Base-by-base conservation (phyloP, 2,329 filamentous ascomycete species). In the Beauveria pseudobassiana region DNA sequence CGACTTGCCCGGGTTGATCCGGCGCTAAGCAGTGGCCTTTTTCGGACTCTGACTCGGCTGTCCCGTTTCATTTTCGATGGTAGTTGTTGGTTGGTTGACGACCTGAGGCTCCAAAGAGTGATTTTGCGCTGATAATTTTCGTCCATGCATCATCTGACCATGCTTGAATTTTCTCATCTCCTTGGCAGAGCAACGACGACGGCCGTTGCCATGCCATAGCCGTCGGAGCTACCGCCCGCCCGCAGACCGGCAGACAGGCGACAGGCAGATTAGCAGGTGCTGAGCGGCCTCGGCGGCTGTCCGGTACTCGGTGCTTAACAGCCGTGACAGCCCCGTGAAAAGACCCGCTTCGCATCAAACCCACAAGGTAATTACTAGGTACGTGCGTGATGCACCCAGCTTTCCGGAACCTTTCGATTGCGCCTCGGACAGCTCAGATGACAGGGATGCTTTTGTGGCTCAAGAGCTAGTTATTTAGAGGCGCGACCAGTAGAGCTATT, bases 41-140 rank as follows among this genome's bases (percentile, higher is more conserved):
- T 45, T 38, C 34, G 14, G 46, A 52, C 56, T 51, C 49, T 45
- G 26, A 50, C 30, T 28, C 24, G 34, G 24, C 38, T 46, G 18
- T 58, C 46, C 58, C 58, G 58, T 60, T 48, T 42, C n/a, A 38
- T 60, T 60, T 60, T 60, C 58, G 58, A 60, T 14, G 58, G 16
- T 18, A 16, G 30, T 28, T 45, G n/a, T 9, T 55, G 4, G 20
- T n/a, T n/a, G 34, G 34, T 14, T 38, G 24, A 34, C 45, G 57
- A 52, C 49, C 49, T 60, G 50, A 60, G 58, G 40, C 49, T 48
- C 20, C 20, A 16, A 46, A 48, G 58, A 60, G 40, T 8, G 5
- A 14, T 12, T 60, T 53, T 54, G 58, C 12, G 49, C 58, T 53
- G 49, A 16, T 48, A 53, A 53, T 60, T 48, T 20, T 60, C 58